Evolutionary conservation across 768 basidiomycete genomes (phyloP), one percentile per base, ranked within the genome.

Genomic region (Pilatotrama ljubarskyi): DNA sequence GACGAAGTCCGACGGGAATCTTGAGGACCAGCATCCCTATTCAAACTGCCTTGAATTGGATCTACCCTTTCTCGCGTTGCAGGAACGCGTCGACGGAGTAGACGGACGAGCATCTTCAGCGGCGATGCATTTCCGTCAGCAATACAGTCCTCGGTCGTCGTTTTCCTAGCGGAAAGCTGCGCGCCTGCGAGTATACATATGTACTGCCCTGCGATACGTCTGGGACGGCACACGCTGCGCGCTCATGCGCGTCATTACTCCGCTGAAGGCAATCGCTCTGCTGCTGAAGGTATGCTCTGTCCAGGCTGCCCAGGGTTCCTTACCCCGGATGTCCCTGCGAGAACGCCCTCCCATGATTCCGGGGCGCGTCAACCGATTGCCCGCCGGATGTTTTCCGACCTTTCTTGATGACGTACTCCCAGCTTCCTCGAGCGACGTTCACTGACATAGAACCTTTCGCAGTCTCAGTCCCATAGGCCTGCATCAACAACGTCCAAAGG

Each of bases 381-480:
- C 32, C 24, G 24, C 42, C 41, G 53, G 25, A 26, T 6, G 51
- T n/a, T 26, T 53, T 47, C 41, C 54, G 18, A 37, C 24, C 37
- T 26, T 15, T 3, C 8, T 26, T 41, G 51, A 53, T 53, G 35
- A 47, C 54, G 54, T 24, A 20, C 20, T 22, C 18, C 47, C 32
- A 26, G 1, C 22, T 20, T 38, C 13, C 35, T 37, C 9, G 32
- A 15, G 11, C 18, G 43, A 37, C 36, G 38, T 32, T 51, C n/a
- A 51, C 57, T 22, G 22, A n/a, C 40, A 17, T n/a, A n/a, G n/a
- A n/a, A 20, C 7, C 24, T 29, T 11, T 13, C 32, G 25, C 58
- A 67, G 66, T 62, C 61, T 22, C 47, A 48, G 66, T 62, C 61
- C 26, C 47, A 48, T 58, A 55, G 63, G 55, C 44, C 61, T 43